These are phyloP conservation scores for Tolypocladium paradoxum DNA, from an alignment of 2,329 filamentous ascomycete species.

Conservation along the genomic window DNA sequence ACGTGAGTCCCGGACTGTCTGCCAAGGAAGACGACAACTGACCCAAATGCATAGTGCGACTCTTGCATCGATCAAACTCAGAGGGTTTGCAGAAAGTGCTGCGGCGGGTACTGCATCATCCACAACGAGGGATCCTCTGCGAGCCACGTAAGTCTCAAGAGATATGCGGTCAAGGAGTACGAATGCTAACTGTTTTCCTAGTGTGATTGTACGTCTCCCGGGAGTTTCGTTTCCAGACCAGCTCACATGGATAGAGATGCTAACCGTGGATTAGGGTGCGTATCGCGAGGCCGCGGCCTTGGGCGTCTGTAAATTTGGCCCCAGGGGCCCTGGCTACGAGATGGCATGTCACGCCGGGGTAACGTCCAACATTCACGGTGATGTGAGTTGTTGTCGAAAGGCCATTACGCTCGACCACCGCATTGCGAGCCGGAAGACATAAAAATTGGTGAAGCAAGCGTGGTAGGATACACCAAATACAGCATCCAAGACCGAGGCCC, in stretches of 20 bases:
- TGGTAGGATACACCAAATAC: not conserved
- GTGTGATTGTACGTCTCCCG: slow-evolving; percentile 34
- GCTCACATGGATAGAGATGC: not conserved
- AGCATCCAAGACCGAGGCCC: not conserved
- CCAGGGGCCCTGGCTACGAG: not conserved
- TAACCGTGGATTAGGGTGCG: slow-evolving; percentile 17
- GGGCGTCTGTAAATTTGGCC: slow-evolving; percentile 11
- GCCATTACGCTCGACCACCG: not conserved
- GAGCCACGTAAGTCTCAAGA: slow-evolving; percentile 36
- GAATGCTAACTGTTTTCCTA: slow-evolving; percentile 21
- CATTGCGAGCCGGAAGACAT: not conserved
- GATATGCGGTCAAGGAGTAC: not conserved
- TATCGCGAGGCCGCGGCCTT: slow-evolving; percentile 22
- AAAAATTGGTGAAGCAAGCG: not conserved
- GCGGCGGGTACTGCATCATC: slow-evolving; percentile 69
- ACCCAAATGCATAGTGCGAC: slow-evolving; percentile 45
- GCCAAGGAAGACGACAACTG: not conserved
- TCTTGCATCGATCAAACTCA: slow-evolving; percentile 65
- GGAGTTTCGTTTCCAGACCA: not conserved
- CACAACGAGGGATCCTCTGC: slow-evolving; percentile 73
- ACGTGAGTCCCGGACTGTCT: too few species aligned
- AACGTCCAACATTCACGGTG: not conserved
- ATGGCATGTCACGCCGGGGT: not conserved
- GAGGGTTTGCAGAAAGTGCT: slow-evolving; percentile 59
- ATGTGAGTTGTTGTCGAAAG: not conserved